phyloP scores from a whole-genome alignment of 495 filamentous ascomycete species.

The Talaromyces borbonicus region DNA sequence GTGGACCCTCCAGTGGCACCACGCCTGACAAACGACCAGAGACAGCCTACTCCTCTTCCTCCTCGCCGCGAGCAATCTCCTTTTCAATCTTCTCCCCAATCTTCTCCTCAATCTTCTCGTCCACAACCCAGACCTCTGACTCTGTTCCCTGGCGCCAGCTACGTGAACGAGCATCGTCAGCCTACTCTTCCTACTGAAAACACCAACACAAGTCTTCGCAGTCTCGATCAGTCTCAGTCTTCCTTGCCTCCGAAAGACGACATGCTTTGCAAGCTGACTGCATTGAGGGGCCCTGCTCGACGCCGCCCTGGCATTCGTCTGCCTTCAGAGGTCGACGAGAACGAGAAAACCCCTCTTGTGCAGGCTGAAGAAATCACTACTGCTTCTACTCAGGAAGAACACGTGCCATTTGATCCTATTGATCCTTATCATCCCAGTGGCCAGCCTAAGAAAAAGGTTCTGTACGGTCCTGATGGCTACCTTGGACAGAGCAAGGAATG shows the following conservation, averaged over 20 bases:
- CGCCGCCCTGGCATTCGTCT: neutral
- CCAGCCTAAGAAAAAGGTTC: constrained; percentile 5
- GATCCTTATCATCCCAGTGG: constrained; percentile 7
- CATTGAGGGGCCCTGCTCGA: neutral
- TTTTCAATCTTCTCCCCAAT: too few relatives aligned
- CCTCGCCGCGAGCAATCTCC: too few relatives aligned
- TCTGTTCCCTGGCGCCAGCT: neutral
- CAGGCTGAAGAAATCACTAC: neutral
- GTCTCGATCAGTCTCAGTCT: neutral
- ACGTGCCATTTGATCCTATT: constrained; percentile 6
- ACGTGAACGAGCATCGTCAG: neutral
- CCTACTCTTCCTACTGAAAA: neutral
- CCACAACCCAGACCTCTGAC: too few relatives aligned
- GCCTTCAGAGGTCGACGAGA: neutral
- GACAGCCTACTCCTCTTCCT: too few relatives aligned
- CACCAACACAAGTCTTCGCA: neutral
- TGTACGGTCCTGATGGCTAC: constrained; percentile 8
- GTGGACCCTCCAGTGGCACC: neutral
- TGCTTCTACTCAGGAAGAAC: neutral
- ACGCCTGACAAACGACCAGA: neutral
- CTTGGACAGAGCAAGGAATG: constrained; percentile 4
- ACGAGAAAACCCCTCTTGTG: constrained; percentile 1
- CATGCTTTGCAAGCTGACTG: constrained; percentile 2
- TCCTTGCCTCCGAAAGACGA: neutral
- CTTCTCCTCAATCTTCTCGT: neutral